Conservation (phyloP, 495 filamentous ascomycete genomes). For the Penicillium atrosanguineum region DNA sequence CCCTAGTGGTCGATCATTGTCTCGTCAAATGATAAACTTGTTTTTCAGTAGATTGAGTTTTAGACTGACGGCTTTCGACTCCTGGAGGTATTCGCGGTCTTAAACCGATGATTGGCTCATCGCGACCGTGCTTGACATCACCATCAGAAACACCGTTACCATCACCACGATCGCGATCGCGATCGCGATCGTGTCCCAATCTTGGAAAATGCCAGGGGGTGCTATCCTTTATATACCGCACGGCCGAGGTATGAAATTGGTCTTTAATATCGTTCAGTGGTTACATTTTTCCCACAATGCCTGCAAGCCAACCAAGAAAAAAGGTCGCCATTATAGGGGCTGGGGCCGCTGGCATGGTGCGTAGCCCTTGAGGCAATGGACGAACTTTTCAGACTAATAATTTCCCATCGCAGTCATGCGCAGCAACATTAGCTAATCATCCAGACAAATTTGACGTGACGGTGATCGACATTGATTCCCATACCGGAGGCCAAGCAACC, state of each 20-base stretch:
- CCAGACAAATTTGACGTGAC: slow-evolving; percentile 73
- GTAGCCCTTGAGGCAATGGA: not conserved
- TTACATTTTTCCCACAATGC: slow-evolving; percentile 5
- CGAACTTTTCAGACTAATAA: not conserved
- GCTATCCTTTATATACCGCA: not conserved
- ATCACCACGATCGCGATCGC: slow-evolving; percentile 2
- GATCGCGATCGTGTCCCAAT: slow-evolving; percentile 8
- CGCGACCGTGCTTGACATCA: slow-evolving; percentile 20
- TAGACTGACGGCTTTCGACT: too few relatives aligned
- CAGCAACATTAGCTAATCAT: slow-evolving; percentile 69
- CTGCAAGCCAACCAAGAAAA: slow-evolving; percentile 10
- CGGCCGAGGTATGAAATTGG: not conserved
- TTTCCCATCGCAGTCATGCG: slow-evolving; percentile 59
- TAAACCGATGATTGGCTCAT: slow-evolving; percentile 20
- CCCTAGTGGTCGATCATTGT: not conserved
- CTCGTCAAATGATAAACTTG: too few relatives aligned
- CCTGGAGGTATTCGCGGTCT: too few relatives aligned
- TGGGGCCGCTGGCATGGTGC: slow-evolving; percentile 62
- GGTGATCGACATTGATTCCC: slow-evolving; percentile 62
- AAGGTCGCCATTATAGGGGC: slow-evolving; percentile 61
- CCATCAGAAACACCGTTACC: too few relatives aligned
- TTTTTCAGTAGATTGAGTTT: too few relatives aligned
- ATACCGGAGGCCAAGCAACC: slow-evolving; percentile 79
- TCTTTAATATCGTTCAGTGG: too few relatives aligned
- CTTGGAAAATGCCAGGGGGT: not conserved